Percentiles rank a stretch among this genome's conserved stretches.
Conservation (phyloP, 345 rosid species). For the Limnanthes douglasii region DNA sequence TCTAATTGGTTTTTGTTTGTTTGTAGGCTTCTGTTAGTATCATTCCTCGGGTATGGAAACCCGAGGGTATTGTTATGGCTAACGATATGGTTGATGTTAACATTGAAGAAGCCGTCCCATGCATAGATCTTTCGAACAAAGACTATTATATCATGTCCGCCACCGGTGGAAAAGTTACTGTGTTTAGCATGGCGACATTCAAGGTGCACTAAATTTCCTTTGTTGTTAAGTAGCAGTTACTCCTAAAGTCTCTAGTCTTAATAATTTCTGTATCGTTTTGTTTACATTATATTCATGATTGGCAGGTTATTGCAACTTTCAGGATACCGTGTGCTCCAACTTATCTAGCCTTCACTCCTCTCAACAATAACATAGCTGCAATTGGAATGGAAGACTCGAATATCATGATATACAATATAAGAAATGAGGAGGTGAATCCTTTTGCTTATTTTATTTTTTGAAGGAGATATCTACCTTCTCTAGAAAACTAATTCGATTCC, state of each 20-base stretch:
- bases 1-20: neutral
- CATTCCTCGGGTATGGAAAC: slow-evolving; percentile 84
- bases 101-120: slow-evolving; percentile 72
- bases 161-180: slow-evolving; percentile 75
- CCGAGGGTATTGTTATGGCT: slow-evolving; percentile 86
- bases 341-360: slow-evolving; percentile 78
- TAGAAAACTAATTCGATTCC: too few relatives aligned
- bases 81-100: slow-evolving; percentile 70
- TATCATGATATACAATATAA: slow-evolving; percentile 66
- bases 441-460: too few relatives aligned
- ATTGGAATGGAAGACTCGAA: slow-evolving; percentile 88
- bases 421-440: slow-evolving; percentile 72
- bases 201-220: slow-evolving; percentile 26
- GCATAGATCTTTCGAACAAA: slow-evolving; percentile 89
- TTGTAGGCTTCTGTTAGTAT: slow-evolving; percentile 56
- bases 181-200: slow-evolving; percentile 89
- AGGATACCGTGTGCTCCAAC: slow-evolving; percentile 75
- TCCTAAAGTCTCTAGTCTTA: too few relatives aligned
- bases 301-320: slow-evolving; percentile 85
- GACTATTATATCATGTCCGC: slow-evolving; percentile 92
- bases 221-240: neutral
- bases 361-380: slow-evolving; percentile 75
- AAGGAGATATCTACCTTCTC: too few relatives aligned
- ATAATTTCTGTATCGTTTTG: neutral
- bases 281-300: slow-evolving; percentile 3